Evolutionary conservation across 2,329 filamentous ascomycete genomes (phyloP), one percentile per base, ranked within the genome.

Genomic region (Neophaeococcomyces aloes): DNA sequence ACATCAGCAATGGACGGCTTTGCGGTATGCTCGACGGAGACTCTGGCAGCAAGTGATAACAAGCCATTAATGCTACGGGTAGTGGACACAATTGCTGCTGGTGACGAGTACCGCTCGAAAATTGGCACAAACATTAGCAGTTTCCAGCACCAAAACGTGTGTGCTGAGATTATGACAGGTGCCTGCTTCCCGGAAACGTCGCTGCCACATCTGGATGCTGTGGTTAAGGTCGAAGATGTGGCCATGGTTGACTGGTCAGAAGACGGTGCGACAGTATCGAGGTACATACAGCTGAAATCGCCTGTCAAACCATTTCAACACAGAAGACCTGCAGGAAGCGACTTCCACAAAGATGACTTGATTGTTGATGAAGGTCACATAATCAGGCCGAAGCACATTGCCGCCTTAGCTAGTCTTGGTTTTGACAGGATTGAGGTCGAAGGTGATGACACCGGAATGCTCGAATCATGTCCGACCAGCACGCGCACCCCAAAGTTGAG

Each of bases 151-250:
- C 33, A 19, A n/a, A 4, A 19, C 7, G 43, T 49, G 10, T 60
- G 57, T 32, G 49, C 57, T 18, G 55, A 60, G 43, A 58, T 61
- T 27, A 60, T 59, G 57, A 60, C 57, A 3, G 58, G 58, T 10
- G 57, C 55, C 2, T 48, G 45, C 5, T 61, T 61, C 38, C 57
- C 58, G 45, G 11, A 49, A 45, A 23, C 7, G 15, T 17, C 4
- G 17, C 32, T 1, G 15, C 39, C 10, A 19, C 30, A 17, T 45
- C 53, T 18, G 48, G 57, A 42, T 53, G 49, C 18, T 53, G 54
- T 30, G 18, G 50, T 58, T 13, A 44, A 44, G 7, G 17, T 52
- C 7, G 56, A 58, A 42, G 53, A 58, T 41, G 50, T 44, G 5
- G 32, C 30, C n/a, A 13, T 44, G 5, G 19, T 14, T 6, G 19